These are phyloP conservation scores for Colletotrichum camelliae DNA, from an alignment of 2,329 filamentous ascomycete genomes.

Conservation along the genomic window DNA sequence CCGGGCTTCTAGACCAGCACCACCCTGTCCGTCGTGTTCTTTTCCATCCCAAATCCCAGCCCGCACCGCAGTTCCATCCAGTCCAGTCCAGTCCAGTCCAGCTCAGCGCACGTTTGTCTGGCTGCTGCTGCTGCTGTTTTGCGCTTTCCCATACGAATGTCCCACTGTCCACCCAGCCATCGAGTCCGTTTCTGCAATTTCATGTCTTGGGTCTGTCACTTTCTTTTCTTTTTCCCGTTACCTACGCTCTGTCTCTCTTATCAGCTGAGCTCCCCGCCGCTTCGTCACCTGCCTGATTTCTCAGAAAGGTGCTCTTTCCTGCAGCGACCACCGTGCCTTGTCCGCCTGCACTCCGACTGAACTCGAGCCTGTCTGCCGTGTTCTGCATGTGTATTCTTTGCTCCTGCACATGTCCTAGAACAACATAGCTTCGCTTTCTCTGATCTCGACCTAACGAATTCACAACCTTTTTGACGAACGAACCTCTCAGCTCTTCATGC, in stretches of 20 bases:
- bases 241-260: neutral
- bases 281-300: neutral
- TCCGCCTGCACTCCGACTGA: neutral
- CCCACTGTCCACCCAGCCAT: neutral
- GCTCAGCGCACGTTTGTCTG: neutral
- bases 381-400: neutral
- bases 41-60: neutral
- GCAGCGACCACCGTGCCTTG: neutral
- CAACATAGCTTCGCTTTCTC: neutral
- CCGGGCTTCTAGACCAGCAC: conserved; percentile 14
- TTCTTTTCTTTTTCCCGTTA: neutral
- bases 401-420: neutral
- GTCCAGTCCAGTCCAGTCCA: neutral
- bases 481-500: neutral
- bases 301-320: neutral
- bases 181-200: neutral
- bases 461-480: neutral
- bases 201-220: neutral
- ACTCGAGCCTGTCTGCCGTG: neutral
- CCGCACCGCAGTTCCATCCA: neutral
- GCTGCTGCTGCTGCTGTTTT: neutral
- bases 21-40: conserved; percentile 6
- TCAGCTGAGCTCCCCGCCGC: conserved; percentile 6
- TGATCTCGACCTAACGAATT: neutral
- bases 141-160: conserved; percentile 6